phyloP scores from a whole-genome alignment of 305 asterid genomes.

The Fraxinus paxiana region DNA sequence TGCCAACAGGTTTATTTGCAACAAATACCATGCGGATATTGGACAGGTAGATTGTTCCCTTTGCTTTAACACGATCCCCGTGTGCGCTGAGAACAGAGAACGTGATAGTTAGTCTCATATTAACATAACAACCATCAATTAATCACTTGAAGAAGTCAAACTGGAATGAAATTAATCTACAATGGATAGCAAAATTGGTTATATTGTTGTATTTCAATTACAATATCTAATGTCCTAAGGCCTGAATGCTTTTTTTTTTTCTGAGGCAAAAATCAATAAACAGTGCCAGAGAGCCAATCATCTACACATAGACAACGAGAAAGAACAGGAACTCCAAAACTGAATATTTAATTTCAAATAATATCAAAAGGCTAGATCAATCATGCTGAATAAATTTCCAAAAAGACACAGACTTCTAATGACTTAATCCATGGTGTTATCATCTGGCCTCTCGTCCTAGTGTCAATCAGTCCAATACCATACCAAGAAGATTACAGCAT shows the following conservation, averaged over 20 bases:
- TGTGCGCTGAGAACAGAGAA: constrained; percentile 38
- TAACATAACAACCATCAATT: not conserved
- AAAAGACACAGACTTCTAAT: not conserved
- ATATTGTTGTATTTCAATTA: not conserved
- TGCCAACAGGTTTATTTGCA: constrained; percentile 62
- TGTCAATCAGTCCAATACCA: not conserved
- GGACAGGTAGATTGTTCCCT: constrained; percentile 81
- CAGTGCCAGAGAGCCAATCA: not conserved
- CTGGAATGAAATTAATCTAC: not conserved
- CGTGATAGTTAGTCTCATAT: not conserved
- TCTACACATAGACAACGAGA: not conserved
- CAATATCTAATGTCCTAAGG: not conserved
- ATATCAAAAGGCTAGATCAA: not conserved
- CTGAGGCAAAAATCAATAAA: not conserved
- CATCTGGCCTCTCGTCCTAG: not conserved
- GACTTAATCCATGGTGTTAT: not conserved
- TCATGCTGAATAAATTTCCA: not conserved
- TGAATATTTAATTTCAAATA: not conserved
- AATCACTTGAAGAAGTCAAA: constrained; percentile 1
- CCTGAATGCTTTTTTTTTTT: not conserved
- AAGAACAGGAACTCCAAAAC: not conserved
- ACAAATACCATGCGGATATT: constrained; percentile 92
- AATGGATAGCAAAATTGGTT: not conserved
- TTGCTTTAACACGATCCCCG: constrained; percentile 73
- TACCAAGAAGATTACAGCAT: not conserved